A percentile compares a stretch with the other conserved stretches of the same genome.
These are phyloP conservation scores for Pulveroboletus sp. DNA, from an alignment of 768 basidiomycete species.

Conservation along the genomic window DNA sequence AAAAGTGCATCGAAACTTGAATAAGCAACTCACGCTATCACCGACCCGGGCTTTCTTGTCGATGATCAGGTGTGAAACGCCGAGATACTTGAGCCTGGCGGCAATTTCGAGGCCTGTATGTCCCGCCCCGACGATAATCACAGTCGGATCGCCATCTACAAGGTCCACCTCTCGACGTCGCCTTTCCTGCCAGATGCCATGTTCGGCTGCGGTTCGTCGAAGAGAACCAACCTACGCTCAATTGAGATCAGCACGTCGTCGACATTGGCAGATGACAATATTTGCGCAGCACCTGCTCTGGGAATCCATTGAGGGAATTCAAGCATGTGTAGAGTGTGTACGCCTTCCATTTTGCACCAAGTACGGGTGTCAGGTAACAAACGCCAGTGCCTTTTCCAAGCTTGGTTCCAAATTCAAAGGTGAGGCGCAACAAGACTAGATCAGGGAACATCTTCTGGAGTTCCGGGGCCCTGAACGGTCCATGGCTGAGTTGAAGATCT, in stretches of 20 bases:
- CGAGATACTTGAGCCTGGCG: slow-evolving; percentile 61
- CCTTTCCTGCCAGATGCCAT: slow-evolving; percentile 54
- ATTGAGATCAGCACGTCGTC: not conserved
- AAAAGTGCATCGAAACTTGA: not conserved
- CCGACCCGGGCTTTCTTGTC: slow-evolving; percentile 54
- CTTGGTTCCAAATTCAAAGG: slow-evolving; percentile 53
- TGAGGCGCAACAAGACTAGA: slow-evolving; percentile 52
- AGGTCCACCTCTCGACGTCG: slow-evolving; percentile 45
- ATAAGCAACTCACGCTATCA: slow-evolving; percentile 33
- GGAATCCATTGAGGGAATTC: slow-evolving; percentile 54
- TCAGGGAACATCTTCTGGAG: slow-evolving; percentile 49
- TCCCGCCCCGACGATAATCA: slow-evolving; percentile 62
- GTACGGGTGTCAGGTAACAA: slow-evolving; percentile 49
- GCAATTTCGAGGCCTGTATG: slow-evolving; percentile 67
- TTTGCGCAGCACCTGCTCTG: slow-evolving; percentile 38
- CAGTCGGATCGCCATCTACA: slow-evolving; percentile 48
- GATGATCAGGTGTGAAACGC: slow-evolving; percentile 52
- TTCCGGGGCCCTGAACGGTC: slow-evolving; percentile 24
- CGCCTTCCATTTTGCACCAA: slow-evolving; percentile 52
- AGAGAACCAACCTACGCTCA: slow-evolving; percentile 35
- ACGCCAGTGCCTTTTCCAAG: slow-evolving; percentile 52
- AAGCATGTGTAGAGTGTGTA: slow-evolving; percentile 59
- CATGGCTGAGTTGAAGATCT: slow-evolving; percentile 18
- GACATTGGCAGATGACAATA: not conserved
- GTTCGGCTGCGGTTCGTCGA: slow-evolving; percentile 41